Base-by-base conservation (phyloP, 495 filamentous ascomycete genomes). In the Xylona heveae region DNA sequence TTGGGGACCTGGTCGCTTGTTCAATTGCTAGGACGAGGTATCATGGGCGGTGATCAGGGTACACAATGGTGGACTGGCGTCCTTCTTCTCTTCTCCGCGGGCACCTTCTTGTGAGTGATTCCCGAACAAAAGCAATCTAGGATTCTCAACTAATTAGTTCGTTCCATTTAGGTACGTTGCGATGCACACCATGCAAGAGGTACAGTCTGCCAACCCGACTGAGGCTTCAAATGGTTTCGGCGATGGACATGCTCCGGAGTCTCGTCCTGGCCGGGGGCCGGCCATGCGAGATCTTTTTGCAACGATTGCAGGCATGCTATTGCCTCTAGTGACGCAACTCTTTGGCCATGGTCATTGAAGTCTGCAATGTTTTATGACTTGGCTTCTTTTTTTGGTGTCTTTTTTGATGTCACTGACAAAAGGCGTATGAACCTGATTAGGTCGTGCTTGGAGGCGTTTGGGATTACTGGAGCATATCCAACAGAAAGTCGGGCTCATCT, bases 131-230 rank as follows among this genome's bases (percentile, higher is more conserved):
- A 12, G 9, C 23, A 16, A 6, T 20, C 5, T 14, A 2, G 10
- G 5, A 4, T 10, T 34, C 4, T 32, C 3, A 14, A 21, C 1
- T 6, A 9, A 16, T n/a, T n/a, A n/a, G n/a, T n/a, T n/a, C n/a
- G n/a, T n/a, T n/a, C n/a, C n/a, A n/a, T n/a, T 7, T 34, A 92
- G 83, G 47, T 95, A 97, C 46, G 88, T 97, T 18, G 90, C 88
- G 2, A 91, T 94, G 85, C 88, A 97, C 47, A 81, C 83, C 2
- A 93, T 95, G 82, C 80, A 85, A 47, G 82, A 91, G 43, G 71
- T 74, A 27, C 67, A 68, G 35, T 54, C 31, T 40, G 57, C 30
- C 24, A 46, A 34, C 41, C 65, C 45, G 35, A 64, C 71, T 8
- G 64, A 68, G 28, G 58, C 60, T 35, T 45, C 48, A 5, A 48